A percentile compares a stretch with the other conserved stretches of the same genome.
These are phyloP conservation scores for Talaromyces marneffei DNA, from an alignment of 2,329 filamentous ascomycete species.

Conservation along the genomic window DNA sequence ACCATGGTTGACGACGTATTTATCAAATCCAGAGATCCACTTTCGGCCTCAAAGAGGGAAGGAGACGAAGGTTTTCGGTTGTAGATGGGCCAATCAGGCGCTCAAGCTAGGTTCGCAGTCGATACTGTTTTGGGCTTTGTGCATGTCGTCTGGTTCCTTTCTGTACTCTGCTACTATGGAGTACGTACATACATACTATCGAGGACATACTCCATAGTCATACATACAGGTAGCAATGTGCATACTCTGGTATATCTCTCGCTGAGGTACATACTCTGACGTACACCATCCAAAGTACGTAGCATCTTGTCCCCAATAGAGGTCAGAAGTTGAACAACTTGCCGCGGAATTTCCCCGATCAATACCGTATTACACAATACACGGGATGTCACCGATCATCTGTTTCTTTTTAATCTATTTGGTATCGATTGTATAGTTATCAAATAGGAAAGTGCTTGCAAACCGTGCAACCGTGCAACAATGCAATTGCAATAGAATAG, in stretches of 20 bases:
- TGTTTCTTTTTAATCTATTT: not conserved
- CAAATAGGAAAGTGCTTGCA: conserved; percentile 2
- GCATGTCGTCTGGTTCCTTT: not conserved
- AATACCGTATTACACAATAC: not conserved
- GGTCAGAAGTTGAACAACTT: not conserved
- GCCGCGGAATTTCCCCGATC: not conserved
- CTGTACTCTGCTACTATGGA: not conserved
- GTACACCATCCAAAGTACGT: not conserved
- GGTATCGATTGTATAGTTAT: no score
- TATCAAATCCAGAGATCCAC: not conserved
- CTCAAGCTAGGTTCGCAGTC: not conserved
- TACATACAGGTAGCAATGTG: not conserved
- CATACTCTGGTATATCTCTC: conserved; percentile 1
- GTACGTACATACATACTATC: no score
- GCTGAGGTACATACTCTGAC: not conserved
- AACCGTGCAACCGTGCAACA: no score
- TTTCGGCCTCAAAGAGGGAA: not conserved
- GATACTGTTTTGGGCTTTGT: not conserved
- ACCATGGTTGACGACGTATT: not conserved
- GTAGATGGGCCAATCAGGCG: not conserved
- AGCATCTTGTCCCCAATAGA: not conserved
- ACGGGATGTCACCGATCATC: not conserved
- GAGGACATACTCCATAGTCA: not conserved
- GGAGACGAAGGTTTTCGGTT: not conserved
- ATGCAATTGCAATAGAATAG: not conserved